phyloP scores from a whole-genome alignment of 2,329 filamentous ascomycete species.

The Lasiodiplodia sp. region DNA sequence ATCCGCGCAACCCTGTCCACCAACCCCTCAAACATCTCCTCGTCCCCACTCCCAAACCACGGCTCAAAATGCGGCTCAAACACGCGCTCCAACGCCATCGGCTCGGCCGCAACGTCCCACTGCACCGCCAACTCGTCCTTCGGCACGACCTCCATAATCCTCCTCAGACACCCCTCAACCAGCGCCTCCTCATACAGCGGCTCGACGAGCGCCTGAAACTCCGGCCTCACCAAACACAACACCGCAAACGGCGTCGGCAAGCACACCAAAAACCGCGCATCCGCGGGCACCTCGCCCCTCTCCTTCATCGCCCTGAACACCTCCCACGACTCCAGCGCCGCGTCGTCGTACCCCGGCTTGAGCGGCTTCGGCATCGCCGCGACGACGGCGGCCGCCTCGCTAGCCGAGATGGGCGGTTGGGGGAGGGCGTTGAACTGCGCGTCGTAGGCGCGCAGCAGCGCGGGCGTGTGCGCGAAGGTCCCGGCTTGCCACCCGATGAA shows the following conservation, averaged over 20 bases:
- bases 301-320: conserved; percentile 40
- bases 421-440: background rate
- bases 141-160: conserved; percentile 42
- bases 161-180: conserved; percentile 35
- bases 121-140: conserved; percentile 45
- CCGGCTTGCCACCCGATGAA: conserved; percentile 31
- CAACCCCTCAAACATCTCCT: conserved; percentile 43
- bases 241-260: conserved; percentile 39
- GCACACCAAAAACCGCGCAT: conserved; percentile 44
- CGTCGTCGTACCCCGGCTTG: conserved; percentile 43
- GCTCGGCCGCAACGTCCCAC: conserved; percentile 46
- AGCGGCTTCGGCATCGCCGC: conserved; percentile 28
- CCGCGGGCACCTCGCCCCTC: conserved; percentile 39
- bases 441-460: background rate
- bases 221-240: conserved; percentile 32
- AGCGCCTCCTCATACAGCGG: conserved; percentile 44
- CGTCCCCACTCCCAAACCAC: conserved; percentile 40
- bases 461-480: conserved; percentile 23
- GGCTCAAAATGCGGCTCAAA: conserved; percentile 36
- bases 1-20: conserved; percentile 44
- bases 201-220: conserved; percentile 40
- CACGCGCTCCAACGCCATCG: conserved; percentile 39
- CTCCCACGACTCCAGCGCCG: conserved; percentile 44
- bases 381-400: conserved; percentile 17
- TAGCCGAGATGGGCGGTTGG: background rate